phyloP scores from a whole-genome alignment of 768 basidiomycete genomes.

The Leccinellum rugosiceps region DNA sequence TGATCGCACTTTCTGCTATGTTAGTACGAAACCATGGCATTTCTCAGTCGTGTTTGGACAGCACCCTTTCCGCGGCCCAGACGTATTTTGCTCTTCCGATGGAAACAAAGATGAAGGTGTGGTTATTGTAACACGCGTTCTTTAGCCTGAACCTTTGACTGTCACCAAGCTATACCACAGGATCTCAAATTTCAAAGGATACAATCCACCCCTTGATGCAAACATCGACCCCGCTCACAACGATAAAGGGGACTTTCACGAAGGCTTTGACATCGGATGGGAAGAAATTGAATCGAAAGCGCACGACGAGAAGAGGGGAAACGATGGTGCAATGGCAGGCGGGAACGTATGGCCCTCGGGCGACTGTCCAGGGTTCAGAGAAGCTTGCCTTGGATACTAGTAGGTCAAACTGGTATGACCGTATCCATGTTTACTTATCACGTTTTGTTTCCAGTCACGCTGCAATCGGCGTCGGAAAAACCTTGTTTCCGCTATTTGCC shows the following conservation, averaged over 20 bases:
- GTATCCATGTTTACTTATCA: conserved; percentile 12
- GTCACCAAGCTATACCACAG: conserved; percentile 59
- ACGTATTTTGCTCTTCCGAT: conserved; percentile 65
- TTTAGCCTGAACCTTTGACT: not conserved
- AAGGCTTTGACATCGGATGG: conserved; percentile 86
- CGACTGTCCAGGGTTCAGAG: conserved; percentile 56
- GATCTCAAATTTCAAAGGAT: conserved; percentile 74
- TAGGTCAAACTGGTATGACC: conserved; percentile 35
- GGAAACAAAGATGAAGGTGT: conserved; percentile 64
- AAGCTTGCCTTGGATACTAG: conserved; percentile 64
- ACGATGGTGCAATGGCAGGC: conserved; percentile 61
- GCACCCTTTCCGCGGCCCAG: conserved; percentile 47
- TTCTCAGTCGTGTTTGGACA: conserved; percentile 44
- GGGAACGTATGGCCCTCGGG: conserved; percentile 78
- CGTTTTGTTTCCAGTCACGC: conserved; percentile 42
- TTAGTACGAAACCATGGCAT: conserved; percentile 81
- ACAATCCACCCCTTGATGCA: conserved; percentile 63
- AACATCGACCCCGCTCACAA: conserved; percentile 67
- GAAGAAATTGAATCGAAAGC: conserved; percentile 42
- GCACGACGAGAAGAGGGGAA: conserved; percentile 25
- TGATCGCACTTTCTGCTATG: not conserved
- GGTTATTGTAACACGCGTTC: not conserved
- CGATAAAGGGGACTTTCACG: conserved; percentile 81
- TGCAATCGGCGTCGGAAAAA: conserved; percentile 49
- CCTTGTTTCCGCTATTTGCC: conserved; percentile 68